These are phyloP conservation scores for Jackrogersella multiformis DNA, from an alignment of 495 filamentous ascomycete species.

Conservation along the genomic window DNA sequence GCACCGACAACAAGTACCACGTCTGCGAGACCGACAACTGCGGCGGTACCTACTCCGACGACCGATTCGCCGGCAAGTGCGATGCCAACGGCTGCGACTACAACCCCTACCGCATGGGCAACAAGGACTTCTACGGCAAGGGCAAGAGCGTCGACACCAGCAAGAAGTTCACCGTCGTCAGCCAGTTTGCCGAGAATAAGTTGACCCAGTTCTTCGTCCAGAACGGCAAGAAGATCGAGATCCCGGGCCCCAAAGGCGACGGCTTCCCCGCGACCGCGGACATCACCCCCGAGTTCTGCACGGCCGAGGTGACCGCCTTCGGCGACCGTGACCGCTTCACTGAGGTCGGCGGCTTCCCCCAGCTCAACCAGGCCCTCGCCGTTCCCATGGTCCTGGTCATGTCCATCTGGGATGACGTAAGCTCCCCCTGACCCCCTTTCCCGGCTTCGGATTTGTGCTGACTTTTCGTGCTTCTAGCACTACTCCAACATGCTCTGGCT, in stretches of 20 bases:
- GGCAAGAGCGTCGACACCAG: constrained; percentile 70
- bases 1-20: constrained; percentile 63
- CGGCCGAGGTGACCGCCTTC: constrained; percentile 66
- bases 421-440: constrained; percentile 10
- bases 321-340: constrained; percentile 68
- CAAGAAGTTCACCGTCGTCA: constrained; percentile 77
- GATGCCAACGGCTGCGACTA: constrained; percentile 80
- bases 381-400: constrained; percentile 79
- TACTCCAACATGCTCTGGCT: constrained; percentile 85
- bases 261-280: constrained; percentile 61
- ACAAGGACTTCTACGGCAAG: constrained; percentile 69
- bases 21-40: constrained; percentile 63
- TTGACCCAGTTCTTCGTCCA: constrained; percentile 80
- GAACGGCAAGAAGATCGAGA: constrained; percentile 68
- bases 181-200: constrained; percentile 71
- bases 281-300: constrained; percentile 72
- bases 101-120: constrained; percentile 76
- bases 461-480: constrained; percentile 52
- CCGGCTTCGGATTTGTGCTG: neutral
- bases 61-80: constrained; percentile 67
- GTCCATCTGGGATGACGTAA: constrained; percentile 78
- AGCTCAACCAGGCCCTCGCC: constrained; percentile 65
- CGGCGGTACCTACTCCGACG: constrained; percentile 60
- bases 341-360: constrained; percentile 65
- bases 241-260: constrained; percentile 60